Percentiles rank a stretch among this genome's conserved stretches.
phyloP scores from a whole-genome alignment of 441 rosid genomes.

The Isatis lusitanica region DNA sequence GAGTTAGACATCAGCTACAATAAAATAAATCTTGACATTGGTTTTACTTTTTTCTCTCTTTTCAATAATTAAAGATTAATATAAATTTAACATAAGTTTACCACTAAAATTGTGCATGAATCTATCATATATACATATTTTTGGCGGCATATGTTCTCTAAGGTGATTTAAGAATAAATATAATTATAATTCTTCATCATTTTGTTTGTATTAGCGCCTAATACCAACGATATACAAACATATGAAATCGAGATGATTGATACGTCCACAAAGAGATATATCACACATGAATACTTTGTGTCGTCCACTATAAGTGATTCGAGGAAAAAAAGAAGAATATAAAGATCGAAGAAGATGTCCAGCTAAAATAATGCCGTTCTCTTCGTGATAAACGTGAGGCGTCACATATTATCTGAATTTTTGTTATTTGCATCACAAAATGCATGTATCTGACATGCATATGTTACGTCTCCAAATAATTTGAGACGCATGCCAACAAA shows the following conservation, averaged over 20 bases:
- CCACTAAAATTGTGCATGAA: no score
- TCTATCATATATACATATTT: neutral
- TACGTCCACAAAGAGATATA: neutral
- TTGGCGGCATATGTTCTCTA: neutral
- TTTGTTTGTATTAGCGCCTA: neutral
- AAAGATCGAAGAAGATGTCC: neutral
- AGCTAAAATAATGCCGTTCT: neutral
- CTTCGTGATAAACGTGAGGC: neutral
- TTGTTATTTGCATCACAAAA: neutral
- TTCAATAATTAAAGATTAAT: no score
- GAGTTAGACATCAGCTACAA: neutral
- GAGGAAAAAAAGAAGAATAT: neutral
- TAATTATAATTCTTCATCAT: neutral
- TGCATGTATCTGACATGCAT: neutral
- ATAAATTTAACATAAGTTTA: no score
- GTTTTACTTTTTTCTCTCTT: no score
- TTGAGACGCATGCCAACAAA: neutral
- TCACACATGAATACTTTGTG: neutral
- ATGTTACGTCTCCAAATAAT: neutral
- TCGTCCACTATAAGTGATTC: neutral
- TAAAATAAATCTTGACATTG: neutral
- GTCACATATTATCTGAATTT: neutral
- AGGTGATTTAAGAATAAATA: neutral
- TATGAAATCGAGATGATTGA: neutral
- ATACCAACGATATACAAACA: neutral